Evolutionary conservation across 1,284 basidiomycete genomes (phyloP).

Genomic region (Baeospora myosura): DNA sequence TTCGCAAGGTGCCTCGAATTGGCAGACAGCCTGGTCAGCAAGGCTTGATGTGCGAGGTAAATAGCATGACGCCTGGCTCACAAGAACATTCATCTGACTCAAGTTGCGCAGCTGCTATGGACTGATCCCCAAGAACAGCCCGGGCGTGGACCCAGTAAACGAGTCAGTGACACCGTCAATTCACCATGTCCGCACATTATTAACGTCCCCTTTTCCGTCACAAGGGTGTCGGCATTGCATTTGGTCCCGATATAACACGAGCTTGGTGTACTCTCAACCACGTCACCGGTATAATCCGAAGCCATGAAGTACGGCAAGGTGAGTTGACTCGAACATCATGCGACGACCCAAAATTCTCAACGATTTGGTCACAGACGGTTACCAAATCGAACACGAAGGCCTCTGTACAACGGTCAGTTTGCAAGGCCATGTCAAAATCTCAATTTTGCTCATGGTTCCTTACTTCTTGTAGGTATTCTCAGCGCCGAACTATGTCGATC

Average conservation of each 20-base stretch:
- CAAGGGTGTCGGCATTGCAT: constrained; percentile 94
- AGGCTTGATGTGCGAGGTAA: constrained; percentile 82
- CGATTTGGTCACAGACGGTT: constrained; percentile 51
- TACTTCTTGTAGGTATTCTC: constrained; percentile 57
- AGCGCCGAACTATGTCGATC: constrained; percentile 81
- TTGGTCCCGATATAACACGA: constrained; percentile 89
- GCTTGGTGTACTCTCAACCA: constrained; percentile 86
- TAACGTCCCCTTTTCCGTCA: constrained; percentile 3
- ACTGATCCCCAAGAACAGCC: constrained; percentile 89
- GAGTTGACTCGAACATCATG: constrained; percentile 15
- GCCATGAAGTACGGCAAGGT: constrained; percentile 96
- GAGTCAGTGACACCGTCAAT: constrained; percentile 41
- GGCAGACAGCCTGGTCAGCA: constrained; percentile 84
- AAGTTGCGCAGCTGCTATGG: constrained; percentile 56
- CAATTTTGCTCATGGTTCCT: no score
- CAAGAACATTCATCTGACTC: constrained; percentile 16
- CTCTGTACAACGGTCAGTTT: constrained; percentile 67
- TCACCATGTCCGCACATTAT: constrained; percentile 2
- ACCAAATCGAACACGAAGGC: constrained; percentile 85
- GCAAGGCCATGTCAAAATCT: constrained; percentile 1
- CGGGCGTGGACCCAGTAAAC: constrained; percentile 95
- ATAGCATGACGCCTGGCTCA: constrained; percentile 1
- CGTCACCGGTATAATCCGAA: constrained; percentile 86
- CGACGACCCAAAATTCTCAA: neutral
- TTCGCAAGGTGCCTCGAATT: constrained; percentile 81